Percentiles rank a stretch among this genome's conserved stretches.
These are phyloP conservation scores for Cryptosporidium meleagridis DNA, from an alignment of 169 alveolate genomes.

Conservation along the genomic window DNA sequence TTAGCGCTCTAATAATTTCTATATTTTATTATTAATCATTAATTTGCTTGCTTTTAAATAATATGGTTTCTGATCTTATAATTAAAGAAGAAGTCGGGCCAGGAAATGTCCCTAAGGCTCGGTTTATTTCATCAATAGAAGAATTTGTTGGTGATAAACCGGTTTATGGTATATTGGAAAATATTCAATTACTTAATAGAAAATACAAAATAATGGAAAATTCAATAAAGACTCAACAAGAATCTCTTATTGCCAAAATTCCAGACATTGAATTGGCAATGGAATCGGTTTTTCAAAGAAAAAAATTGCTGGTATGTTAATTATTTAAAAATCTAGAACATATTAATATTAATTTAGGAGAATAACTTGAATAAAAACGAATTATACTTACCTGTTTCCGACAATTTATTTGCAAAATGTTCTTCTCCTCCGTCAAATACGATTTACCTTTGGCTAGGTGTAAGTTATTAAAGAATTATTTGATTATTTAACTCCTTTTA, in stretches of 20 bases:
- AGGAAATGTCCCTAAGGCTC: conserved; percentile 63
- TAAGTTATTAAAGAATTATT: conserved; percentile 51
- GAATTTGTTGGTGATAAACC: conserved; percentile 57
- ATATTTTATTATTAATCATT: not conserved
- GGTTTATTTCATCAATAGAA: conserved; percentile 58
- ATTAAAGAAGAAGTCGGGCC: conserved; percentile 54
- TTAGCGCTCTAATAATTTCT: not conserved
- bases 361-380: not conserved
- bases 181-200: conserved; percentile 55
- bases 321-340: not conserved
- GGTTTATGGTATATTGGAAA: conserved; percentile 24
- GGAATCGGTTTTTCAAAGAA: conserved; percentile 44
- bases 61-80: conserved; percentile 62
- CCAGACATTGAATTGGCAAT: conserved; percentile 72
- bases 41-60: too few species aligned
- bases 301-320: conserved; percentile 56
- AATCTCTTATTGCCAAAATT: conserved; percentile 31
- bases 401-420: conserved; percentile 86
- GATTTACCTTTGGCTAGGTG: conserved; percentile 89
- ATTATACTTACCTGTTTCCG: conserved; percentile 81
- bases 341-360: conserved; percentile 1
- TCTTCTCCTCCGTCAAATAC: conserved; percentile 83
- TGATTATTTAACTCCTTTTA: conserved; percentile 51
- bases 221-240: conserved; percentile 64
- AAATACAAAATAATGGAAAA: conserved; percentile 62